phyloP scores from a whole-genome alignment of 176 grass and related monocot species.

The Oryza nivara region DNA sequence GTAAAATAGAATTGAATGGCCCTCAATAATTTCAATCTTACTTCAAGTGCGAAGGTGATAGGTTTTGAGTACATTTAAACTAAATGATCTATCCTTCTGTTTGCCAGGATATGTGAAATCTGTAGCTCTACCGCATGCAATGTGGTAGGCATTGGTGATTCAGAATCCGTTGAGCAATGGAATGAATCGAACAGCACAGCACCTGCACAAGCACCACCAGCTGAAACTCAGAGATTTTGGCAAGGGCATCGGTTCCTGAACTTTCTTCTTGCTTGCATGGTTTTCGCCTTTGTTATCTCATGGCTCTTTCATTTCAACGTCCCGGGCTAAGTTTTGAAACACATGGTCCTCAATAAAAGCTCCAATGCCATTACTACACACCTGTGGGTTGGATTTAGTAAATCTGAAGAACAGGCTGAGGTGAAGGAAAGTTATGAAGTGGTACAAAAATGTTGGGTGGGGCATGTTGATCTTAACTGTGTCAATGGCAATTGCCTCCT shows the following conservation, averaged over 20 bases:
- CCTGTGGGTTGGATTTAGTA: constrained; percentile 44
- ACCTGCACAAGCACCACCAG: constrained; percentile 36
- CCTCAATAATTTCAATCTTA: neutral
- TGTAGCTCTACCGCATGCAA: constrained; percentile 79
- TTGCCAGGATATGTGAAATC: constrained; percentile 83
- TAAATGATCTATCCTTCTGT: constrained; percentile 27
- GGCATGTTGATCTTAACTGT: constrained; percentile 35
- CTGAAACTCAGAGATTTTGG: constrained; percentile 81
- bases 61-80: constrained; percentile 2
- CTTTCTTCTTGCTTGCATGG: constrained; percentile 94
- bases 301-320: constrained; percentile 99
- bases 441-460: constrained; percentile 20
- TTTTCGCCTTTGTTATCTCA: constrained; percentile 90
- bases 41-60: neutral
- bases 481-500: constrained; percentile 16
- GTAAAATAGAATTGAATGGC: neutral
- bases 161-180: constrained; percentile 62
- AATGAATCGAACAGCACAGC: constrained; percentile 51
- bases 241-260: constrained; percentile 93
- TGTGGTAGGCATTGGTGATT: constrained; percentile 60
- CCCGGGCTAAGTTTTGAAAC: constrained; percentile 46
- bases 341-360: constrained; percentile 51
- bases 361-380: constrained; percentile 24
- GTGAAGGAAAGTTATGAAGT: constrained; percentile 37
- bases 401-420: constrained; percentile 43